Evolutionary conservation across 306 rosid species (phyloP).

Genomic region (Begonia masoniana): DNA sequence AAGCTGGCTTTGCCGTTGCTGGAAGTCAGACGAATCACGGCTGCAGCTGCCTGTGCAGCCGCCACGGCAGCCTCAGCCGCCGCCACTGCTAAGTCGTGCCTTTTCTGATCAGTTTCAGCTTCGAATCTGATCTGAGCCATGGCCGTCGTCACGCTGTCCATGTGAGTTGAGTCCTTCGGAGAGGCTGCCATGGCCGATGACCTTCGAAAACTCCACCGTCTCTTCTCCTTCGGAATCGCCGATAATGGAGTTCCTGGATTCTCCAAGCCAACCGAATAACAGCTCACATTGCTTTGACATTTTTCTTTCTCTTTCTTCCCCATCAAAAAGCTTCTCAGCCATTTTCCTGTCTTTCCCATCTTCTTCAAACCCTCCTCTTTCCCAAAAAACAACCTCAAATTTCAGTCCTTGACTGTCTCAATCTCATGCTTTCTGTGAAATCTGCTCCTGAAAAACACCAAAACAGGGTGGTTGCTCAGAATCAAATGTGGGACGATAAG

Average conservation of each 20-base stretch:
- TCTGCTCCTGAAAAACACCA: constrained; percentile 5
- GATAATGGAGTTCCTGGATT: constrained; percentile 46
- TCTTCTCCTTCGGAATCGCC: constrained; percentile 53
- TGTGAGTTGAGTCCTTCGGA: constrained; percentile 16
- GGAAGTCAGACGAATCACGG: constrained; percentile 35
- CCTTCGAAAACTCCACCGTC: constrained; percentile 85
- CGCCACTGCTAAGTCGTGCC: constrained; percentile 60
- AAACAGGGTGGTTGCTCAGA: constrained; percentile 14
- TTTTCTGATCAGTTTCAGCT: constrained; percentile 39
- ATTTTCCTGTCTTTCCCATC: constrained; percentile 80
- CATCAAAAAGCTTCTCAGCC: constrained; percentile 58
- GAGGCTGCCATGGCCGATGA: constrained; percentile 63
- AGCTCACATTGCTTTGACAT: constrained; percentile 16
- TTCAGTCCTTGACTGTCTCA: neutral
- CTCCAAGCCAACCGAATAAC: constrained; percentile 26
- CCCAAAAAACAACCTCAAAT: neutral
- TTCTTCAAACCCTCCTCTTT: constrained; percentile 17
- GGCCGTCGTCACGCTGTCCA: constrained; percentile 17
- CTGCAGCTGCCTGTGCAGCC: constrained; percentile 67
- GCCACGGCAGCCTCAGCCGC: constrained; percentile 51
- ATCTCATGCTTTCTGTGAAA: too few relatives aligned
- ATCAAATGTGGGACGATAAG: constrained; percentile 21
- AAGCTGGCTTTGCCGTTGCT: constrained; percentile 21
- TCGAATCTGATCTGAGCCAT: constrained; percentile 18
- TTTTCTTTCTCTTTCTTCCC: constrained; percentile 62